Evolutionary conservation across 208 protist species (phyloP).

Genomic region (Strigomonas culicis): DNA sequence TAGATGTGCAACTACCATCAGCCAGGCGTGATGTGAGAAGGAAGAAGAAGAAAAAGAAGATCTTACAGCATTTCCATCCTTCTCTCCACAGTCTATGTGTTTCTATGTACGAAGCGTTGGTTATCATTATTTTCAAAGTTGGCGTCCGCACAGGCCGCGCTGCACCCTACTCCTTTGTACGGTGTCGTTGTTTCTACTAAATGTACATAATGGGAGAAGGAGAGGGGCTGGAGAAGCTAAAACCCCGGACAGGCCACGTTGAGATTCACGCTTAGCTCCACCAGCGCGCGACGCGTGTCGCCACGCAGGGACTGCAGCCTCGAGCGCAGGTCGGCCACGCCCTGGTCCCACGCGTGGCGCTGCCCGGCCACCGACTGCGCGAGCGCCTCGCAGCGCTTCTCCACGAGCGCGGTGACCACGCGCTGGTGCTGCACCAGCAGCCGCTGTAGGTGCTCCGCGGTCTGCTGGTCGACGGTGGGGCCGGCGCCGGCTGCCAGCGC

Average conservation of each 20-base stretch:
- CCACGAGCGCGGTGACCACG: conserved; percentile 57
- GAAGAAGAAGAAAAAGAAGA: conserved; percentile 7
- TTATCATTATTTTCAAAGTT: no score
- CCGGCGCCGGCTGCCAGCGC: neutral
- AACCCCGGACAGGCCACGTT: conserved; percentile 61
- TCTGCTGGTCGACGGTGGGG: conserved; percentile 23
- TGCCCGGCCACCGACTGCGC: conserved; percentile 28
- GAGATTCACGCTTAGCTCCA: conserved; percentile 55
- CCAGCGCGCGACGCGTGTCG: conserved; percentile 65
- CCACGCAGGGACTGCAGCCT: conserved; percentile 42
- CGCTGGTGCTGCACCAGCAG: conserved; percentile 69
- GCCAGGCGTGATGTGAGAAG: neutral
- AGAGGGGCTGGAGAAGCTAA: no score
- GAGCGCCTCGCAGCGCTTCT: conserved; percentile 55
- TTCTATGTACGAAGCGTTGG: no score
- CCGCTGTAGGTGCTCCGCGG: conserved; percentile 56
- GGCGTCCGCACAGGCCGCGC: no score
- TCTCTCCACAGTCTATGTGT: no score
- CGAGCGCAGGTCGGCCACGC: conserved; percentile 49
- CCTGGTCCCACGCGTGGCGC: conserved; percentile 44
- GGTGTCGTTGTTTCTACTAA: neutral
- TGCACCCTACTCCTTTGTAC: neutral
- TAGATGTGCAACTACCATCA: no score
- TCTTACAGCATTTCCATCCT: neutral
- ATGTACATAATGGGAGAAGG: no score